Evolutionary conservation across 495 filamentous ascomycete species (phyloP).

Genomic region (Aspergillus carlsbadensis): DNA sequence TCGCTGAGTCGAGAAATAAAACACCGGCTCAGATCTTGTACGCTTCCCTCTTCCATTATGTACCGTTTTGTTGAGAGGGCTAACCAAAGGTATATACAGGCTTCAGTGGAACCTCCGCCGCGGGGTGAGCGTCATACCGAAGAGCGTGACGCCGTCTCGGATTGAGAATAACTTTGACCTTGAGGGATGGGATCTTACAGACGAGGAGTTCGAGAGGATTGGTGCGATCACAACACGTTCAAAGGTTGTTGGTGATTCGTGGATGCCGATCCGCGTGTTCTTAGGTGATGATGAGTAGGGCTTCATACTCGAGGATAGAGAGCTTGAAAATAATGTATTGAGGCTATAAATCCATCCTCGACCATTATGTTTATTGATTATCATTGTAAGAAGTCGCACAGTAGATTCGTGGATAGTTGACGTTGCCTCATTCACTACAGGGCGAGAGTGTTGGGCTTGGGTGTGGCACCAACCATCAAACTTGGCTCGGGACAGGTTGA

Average conservation of each 20-base stretch:
- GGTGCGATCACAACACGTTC: conserved; percentile 1
- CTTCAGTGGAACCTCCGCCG: background rate
- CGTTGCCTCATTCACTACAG: too few relatives aligned
- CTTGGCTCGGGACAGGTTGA: too few relatives aligned
- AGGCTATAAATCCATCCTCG: too few relatives aligned
- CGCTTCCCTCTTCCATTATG: too few relatives aligned
- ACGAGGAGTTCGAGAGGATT: background rate
- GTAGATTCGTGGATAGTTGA: too few relatives aligned
- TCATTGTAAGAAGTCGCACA: too few relatives aligned
- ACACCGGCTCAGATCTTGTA: conserved; percentile 9
- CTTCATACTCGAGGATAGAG: too few relatives aligned
- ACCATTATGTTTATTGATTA: too few relatives aligned
- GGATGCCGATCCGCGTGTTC: conserved; percentile 9
- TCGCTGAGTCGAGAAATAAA: background rate
- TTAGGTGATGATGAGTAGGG: conserved; percentile 6
- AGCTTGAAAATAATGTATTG: too few relatives aligned
- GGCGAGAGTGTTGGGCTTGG: too few relatives aligned
- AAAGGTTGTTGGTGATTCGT: conserved; percentile 7
- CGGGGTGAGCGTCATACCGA: conserved; percentile 2
- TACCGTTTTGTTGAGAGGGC: too few relatives aligned
- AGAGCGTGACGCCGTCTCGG: background rate
- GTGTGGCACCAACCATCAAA: too few relatives aligned
- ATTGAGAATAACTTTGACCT: conserved; percentile 11
- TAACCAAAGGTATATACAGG: background rate
- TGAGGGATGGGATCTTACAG: background rate